Evolutionary conservation across 352 stramenopile genomes (phyloP), one percentile per base, ranked within the genome.

Genomic region (Stramenopiles sp.): DNA sequence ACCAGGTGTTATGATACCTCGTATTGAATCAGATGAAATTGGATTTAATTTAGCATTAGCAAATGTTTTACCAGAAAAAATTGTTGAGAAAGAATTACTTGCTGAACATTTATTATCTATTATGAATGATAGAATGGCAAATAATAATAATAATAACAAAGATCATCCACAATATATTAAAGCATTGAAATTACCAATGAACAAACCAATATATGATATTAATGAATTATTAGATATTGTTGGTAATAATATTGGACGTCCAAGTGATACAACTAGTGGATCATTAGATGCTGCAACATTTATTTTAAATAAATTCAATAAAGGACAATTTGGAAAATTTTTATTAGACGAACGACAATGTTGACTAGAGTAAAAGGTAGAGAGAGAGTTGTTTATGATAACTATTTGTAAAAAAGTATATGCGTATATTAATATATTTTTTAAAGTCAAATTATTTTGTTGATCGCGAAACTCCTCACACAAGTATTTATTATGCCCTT

Each of bases 31-130:
- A 29, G 84, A 85, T 0, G 88, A 94, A 65, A 91, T 88, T 30
- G 90, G 90, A 7, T 86, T 94, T 83, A 91, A 88, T 23, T 81
- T 94, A 63, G 90, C 90, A 30, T 83, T 94, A 30, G 93, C 89
- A 0, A 89, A 89, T 32, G 89, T 89, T 4, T 92, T 94, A 81
- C 92, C 93, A 79, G 90, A 94, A 81, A 86, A 91, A 20, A 84
- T 93, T 31, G 87, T 94, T 7, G 90, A 89, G 65, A 90, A 86
- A 23, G 89, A 93, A 69, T 83, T 93, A 78, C 91, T 94, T 69
- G 90, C 90, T 7, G 90, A 94, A 81, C 93, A 92, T 79, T 91
- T 94, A 86, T 85, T 94, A 30, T 94, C 91, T 82, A 83, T 86
- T 78, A 84, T 94, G n/a, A n/a, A n/a, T n/a, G n/a, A n/a, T n/a